Evolutionary conservation across 768 basidiomycete genomes (phyloP).

Genomic region (Pulveroboletus ravenelii): DNA sequence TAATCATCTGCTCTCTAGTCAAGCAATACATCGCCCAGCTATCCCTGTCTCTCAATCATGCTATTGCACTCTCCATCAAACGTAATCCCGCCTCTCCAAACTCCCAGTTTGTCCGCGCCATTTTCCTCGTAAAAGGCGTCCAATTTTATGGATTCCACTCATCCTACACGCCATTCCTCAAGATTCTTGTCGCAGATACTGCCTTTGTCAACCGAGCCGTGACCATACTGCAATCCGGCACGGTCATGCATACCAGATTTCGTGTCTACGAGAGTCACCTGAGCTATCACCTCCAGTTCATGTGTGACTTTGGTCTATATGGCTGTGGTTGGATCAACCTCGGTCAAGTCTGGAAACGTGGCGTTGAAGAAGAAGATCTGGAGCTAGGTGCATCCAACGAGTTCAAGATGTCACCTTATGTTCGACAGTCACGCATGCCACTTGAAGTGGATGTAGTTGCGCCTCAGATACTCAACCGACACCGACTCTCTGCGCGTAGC

Average conservation of each 20-base stretch:
- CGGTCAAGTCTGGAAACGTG: conserved; percentile 58
- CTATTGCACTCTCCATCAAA: conserved; percentile 76
- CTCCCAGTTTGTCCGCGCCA: conserved; percentile 64
- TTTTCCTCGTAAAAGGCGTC: conserved; percentile 87
- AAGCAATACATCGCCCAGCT: conserved; percentile 66
- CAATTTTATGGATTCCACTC: conserved; percentile 94
- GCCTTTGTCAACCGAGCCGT: conserved; percentile 60
- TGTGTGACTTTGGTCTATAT: conserved; percentile 92
- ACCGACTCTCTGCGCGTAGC: conserved; percentile 54
- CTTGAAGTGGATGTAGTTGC: conserved; percentile 84
- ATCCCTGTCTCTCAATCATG: conserved; percentile 75
- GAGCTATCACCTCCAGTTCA: conserved; percentile 83
- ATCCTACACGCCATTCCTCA: conserved; percentile 82
- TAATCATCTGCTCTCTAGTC: conserved; percentile 42
- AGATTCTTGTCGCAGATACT: conserved; percentile 75
- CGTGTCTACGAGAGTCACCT: conserved; percentile 87
- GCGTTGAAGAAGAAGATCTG: conserved; percentile 27
- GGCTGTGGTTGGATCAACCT: conserved; percentile 90
- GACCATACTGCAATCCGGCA: conserved; percentile 76
- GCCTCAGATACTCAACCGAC: conserved; percentile 84
- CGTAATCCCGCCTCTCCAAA: conserved; percentile 58
- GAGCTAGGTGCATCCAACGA: conserved; percentile 6
- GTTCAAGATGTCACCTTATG: conserved; percentile 53
- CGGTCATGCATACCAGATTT: conserved; percentile 76
- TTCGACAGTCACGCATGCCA: conserved; percentile 60